Evolutionary conservation across 306 rosid species (phyloP).

Genomic region (Castanospermum australe): DNA sequence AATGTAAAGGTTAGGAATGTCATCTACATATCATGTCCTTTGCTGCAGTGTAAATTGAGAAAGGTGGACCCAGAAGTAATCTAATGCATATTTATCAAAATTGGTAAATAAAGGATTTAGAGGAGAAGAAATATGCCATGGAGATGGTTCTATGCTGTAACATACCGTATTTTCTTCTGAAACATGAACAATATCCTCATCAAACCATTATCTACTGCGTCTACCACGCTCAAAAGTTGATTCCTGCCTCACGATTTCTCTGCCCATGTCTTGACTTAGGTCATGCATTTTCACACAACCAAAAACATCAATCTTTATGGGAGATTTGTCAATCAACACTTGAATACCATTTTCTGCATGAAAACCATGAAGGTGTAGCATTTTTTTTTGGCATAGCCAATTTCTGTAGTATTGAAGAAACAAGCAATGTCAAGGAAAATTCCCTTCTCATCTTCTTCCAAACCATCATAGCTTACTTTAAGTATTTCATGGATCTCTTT

Average conservation of each 20-base stretch:
- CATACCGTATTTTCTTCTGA: conserved; percentile 7
- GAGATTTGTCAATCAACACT: too few relatives aligned
- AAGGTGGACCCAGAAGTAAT: background rate
- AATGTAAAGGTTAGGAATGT: background rate
- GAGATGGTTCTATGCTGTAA: background rate
- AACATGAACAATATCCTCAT: conserved; percentile 8
- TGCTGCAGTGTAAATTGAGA: background rate
- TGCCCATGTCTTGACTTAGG: conserved; percentile 6
- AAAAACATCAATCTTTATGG: too few relatives aligned
- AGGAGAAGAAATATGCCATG: background rate
- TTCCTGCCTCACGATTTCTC: background rate
- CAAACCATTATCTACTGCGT: conserved; percentile 6
- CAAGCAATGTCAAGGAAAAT: too few relatives aligned
- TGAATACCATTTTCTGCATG: too few relatives aligned
- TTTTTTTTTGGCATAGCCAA: too few relatives aligned
- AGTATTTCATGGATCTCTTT: too few relatives aligned
- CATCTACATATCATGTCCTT: too few relatives aligned
- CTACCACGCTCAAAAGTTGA: background rate
- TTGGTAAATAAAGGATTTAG: background rate
- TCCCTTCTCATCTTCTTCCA: too few relatives aligned
- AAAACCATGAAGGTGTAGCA: too few relatives aligned
- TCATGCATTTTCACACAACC: conserved; percentile 8
- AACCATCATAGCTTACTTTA: too few relatives aligned
- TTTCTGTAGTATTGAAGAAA: too few relatives aligned
- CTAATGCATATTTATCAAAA: background rate